These are phyloP conservation scores for Suhomyces sp. DNA, from an alignment of 805 yeast genomes.

Conservation along the genomic window DNA sequence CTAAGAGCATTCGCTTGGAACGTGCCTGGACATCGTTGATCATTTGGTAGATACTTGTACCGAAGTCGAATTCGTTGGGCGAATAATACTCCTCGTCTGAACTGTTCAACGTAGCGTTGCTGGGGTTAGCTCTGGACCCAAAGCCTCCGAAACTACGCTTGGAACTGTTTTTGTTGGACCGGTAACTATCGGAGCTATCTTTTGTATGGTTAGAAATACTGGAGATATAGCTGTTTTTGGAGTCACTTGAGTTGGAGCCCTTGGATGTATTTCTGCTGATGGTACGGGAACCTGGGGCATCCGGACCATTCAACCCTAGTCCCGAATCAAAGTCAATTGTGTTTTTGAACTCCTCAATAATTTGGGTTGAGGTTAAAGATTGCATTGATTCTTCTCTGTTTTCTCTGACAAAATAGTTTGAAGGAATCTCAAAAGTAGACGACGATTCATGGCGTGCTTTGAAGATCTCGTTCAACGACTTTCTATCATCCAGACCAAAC, in stretches of 20 bases:
- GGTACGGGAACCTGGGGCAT: background rate
- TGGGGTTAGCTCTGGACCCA: background rate
- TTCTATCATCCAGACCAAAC: conserved; percentile 1
- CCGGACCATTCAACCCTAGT: background rate
- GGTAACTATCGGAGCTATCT: background rate
- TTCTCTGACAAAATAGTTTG: conserved; percentile 8
- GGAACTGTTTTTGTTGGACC: background rate
- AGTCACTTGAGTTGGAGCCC: background rate
- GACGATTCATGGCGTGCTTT: conserved; percentile 4
- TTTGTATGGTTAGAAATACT: background rate
- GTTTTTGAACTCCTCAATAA: conserved; percentile 26
- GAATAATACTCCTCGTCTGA: conserved; percentile 36
- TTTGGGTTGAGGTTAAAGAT: conserved; percentile 26
- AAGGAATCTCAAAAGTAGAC: conserved; percentile 11
- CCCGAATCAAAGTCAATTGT: conserved; percentile 21
- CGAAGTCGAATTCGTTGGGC: conserved; percentile 25
- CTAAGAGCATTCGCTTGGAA: background rate
- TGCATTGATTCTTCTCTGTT: conserved; percentile 18
- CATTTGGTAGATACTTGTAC: background rate
- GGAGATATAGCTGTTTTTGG: background rate
- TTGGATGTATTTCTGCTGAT: background rate
- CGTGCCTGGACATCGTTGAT: conserved; percentile 1
- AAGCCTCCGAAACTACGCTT: background rate
- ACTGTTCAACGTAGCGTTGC: conserved; percentile 13
- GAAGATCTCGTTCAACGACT: background rate